These are phyloP conservation scores for Cryomyces minteri DNA, from an alignment of 495 filamentous ascomycete species.

Conservation along the genomic window DNA sequence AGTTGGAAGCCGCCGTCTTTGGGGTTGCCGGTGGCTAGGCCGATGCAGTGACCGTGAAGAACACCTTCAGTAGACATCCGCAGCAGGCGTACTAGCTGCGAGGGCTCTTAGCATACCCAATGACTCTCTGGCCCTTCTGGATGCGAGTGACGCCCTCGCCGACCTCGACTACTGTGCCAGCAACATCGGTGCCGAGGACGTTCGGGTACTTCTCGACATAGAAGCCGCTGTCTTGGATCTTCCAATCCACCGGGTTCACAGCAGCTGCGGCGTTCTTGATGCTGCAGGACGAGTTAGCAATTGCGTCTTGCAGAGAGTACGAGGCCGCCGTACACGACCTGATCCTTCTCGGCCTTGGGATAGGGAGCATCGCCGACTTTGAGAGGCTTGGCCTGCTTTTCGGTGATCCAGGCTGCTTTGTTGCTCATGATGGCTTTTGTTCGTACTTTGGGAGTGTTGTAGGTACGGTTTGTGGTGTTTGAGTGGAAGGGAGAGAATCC, in stretches of 20 bases:
- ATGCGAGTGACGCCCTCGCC: constrained; percentile 23
- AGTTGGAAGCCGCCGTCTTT: constrained; percentile 26
- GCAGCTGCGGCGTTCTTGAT: constrained; percentile 21
- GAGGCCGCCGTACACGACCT: constrained; percentile 2
- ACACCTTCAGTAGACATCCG: background rate
- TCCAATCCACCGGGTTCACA: constrained; percentile 25
- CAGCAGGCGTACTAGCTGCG: background rate
- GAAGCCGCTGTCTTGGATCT: constrained; percentile 13
- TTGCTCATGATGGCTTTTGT: constrained; percentile 8
- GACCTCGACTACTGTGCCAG: constrained; percentile 25
- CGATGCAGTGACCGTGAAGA: constrained; percentile 13
- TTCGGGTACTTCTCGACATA: constrained; percentile 22
- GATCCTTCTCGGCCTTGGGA: background rate
- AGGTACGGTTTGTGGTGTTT: too few relatives aligned
- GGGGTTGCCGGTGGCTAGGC: constrained; percentile 12
- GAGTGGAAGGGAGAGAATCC: too few relatives aligned
- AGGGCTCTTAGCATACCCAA: constrained; percentile 11
- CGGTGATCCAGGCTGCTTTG: constrained; percentile 19
- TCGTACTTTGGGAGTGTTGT: too few relatives aligned
- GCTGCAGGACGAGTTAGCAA: too few relatives aligned
- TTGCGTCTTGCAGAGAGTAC: too few relatives aligned
- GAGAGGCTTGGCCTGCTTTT: constrained; percentile 9
- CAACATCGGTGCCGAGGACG: constrained; percentile 25
- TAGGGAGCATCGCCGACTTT: constrained; percentile 8
- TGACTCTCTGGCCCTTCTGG: constrained; percentile 27